phyloP scores from a whole-genome alignment of 179 eudicot genomes.

The Actinidia chinensis region DNA sequence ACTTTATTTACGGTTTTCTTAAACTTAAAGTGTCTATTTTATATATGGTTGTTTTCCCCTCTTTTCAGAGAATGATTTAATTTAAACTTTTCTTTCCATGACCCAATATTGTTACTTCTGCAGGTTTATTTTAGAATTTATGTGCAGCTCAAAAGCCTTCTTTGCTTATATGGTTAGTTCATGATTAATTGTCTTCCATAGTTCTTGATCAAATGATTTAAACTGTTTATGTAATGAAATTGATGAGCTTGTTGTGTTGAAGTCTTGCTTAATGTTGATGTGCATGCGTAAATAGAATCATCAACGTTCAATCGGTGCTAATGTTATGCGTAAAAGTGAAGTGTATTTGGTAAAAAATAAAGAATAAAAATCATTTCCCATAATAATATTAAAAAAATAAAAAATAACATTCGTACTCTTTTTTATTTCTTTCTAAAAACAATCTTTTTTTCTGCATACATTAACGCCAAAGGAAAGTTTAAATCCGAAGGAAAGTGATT shows the following conservation, averaged over 20 bases:
- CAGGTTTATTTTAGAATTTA: conserved; percentile 94
- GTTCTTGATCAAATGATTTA: not conserved
- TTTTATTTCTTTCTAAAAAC: too few species aligned
- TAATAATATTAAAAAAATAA: too few species aligned
- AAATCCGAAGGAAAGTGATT: too few species aligned
- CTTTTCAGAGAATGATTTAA: too few species aligned
- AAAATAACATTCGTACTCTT: too few species aligned
- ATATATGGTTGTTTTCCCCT: not conserved
- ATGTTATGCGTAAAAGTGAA: too few species aligned
- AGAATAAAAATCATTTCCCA: too few species aligned
- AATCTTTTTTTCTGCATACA: too few species aligned
- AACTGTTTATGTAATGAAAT: not conserved
- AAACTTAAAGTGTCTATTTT: not conserved
- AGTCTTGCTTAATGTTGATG: conserved; percentile 39
- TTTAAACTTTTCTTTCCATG: conserved; percentile 7
- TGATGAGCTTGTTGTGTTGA: conserved; percentile 4
- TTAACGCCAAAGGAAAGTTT: too few species aligned
- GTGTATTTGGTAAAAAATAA: too few species aligned
- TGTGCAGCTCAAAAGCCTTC: conserved; percentile 73
- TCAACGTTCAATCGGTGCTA: conserved; percentile 82
- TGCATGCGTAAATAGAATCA: too few species aligned
- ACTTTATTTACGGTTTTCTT: not conserved
- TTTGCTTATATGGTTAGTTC: conserved; percentile 70
- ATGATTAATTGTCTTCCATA: not conserved
- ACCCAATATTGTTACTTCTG: conserved; percentile 23